A percentile compares a stretch with the other conserved stretches of the same genome.
Evolutionary conservation across 176 grass and related monocot species (phyloP).

Genomic region (Raddia distichophylla): DNA sequence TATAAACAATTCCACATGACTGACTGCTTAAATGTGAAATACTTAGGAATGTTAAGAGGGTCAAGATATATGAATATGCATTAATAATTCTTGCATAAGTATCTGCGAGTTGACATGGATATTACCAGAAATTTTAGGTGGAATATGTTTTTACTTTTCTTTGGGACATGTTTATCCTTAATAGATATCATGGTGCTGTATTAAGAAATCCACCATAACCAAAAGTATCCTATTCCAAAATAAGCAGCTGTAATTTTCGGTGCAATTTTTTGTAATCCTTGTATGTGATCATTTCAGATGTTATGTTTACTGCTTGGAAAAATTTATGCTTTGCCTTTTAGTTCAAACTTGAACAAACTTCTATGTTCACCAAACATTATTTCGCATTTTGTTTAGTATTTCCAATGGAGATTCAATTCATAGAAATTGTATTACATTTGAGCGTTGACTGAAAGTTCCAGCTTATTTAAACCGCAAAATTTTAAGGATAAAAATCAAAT

Average conservation of each 20-base stretch:
- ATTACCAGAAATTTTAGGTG: background rate
- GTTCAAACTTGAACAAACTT: background rate
- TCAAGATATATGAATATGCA: background rate
- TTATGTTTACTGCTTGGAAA: background rate
- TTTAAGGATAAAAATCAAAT: background rate
- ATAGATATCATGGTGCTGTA: background rate
- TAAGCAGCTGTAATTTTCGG: constrained; percentile 1
- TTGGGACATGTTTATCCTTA: background rate
- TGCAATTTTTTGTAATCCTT: background rate
- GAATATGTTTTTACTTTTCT: constrained; percentile 4
- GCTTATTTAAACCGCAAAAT: constrained; percentile 14
- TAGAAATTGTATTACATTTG: background rate
- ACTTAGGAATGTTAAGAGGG: background rate
- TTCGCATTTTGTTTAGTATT: constrained; percentile 4
- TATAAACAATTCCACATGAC: constrained; percentile 18
- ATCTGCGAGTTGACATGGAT: background rate
- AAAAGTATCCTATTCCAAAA: background rate
- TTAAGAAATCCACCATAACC: constrained; percentile 4
- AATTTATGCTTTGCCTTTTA: background rate
- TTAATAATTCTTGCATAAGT: constrained; percentile 2
- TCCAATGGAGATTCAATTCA: background rate
- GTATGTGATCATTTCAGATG: background rate
- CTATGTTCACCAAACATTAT: background rate
- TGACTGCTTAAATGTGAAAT: constrained; percentile 13
- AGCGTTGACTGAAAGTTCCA: background rate